These are phyloP conservation scores for Deuterostichococcus epilithicus DNA, from an alignment of 139 green algal species.

Conservation along the genomic window DNA sequence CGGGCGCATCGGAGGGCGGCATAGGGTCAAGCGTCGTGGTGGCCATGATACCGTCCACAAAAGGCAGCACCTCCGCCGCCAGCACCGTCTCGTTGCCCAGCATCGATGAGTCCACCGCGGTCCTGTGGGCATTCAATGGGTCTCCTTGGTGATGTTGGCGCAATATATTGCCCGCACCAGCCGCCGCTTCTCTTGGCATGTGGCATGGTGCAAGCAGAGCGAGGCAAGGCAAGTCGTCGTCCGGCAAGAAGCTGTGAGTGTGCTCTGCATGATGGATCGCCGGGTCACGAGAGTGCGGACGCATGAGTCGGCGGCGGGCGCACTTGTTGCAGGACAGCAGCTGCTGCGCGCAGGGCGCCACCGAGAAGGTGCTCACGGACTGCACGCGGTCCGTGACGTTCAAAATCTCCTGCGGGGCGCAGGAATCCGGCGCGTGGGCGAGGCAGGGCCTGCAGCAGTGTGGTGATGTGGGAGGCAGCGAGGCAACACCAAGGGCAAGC, in stretches of 20 bases:
- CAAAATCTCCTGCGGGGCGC: slow-evolving; percentile 43
- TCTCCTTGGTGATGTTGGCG: too few relatives aligned
- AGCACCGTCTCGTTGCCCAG: slow-evolving; percentile 18
- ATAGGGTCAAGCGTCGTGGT: slow-evolving; percentile 1
- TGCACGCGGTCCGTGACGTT: slow-evolving; percentile 56
- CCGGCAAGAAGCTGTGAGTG: too few relatives aligned
- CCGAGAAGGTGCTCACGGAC: slow-evolving; percentile 41
- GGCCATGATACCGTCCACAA: slow-evolving; percentile 36
- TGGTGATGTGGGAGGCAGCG: neutral
- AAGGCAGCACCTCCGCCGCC: neutral
- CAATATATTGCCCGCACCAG: too few relatives aligned
- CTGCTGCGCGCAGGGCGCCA: slow-evolving; percentile 58
- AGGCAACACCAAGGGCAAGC: neutral
- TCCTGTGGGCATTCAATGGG: too few relatives aligned
- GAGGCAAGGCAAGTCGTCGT: too few relatives aligned
- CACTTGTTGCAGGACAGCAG: slow-evolving; percentile 33
- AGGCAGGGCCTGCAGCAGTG: neutral
- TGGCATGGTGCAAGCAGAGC: too few relatives aligned
- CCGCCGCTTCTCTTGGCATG: too few relatives aligned
- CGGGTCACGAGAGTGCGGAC: neutral
- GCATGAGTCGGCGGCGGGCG: neutral
- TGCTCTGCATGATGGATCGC: slow-evolving; percentile 14
- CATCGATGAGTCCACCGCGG: neutral
- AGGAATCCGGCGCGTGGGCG: neutral
- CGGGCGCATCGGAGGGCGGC: neutral